phyloP scores from a whole-genome alignment of 768 basidiomycete genomes.

The Mycena olivaceomarginata region DNA sequence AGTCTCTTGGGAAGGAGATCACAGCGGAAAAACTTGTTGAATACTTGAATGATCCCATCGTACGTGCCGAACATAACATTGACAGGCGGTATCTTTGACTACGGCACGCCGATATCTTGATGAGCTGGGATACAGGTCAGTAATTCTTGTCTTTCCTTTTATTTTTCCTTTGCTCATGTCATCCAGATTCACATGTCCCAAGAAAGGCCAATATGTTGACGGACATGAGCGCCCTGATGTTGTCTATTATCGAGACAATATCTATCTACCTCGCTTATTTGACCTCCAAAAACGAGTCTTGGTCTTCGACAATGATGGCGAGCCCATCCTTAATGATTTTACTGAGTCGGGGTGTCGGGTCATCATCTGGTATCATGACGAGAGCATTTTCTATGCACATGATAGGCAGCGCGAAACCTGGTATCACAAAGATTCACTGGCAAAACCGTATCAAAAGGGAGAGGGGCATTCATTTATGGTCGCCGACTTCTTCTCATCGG shows the following conservation, averaged over 20 bases:
- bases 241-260: constrained; percentile 45
- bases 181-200: constrained; percentile 27
- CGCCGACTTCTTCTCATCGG: constrained; percentile 51
- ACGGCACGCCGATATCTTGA: constrained; percentile 37
- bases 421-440: constrained; percentile 19
- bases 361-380: background rate
- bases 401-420: background rate
- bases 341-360: constrained; percentile 11
- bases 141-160: background rate
- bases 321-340: constrained; percentile 4
- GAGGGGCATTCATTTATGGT: constrained; percentile 53
- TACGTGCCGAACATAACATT: constrained; percentile 26
- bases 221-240: constrained; percentile 35
- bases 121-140: constrained; percentile 30
- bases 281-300: constrained; percentile 6
- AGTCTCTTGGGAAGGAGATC: constrained; percentile 40
- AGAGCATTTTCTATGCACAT: background rate
- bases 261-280: constrained; percentile 43
- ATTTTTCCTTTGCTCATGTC: too few relatives aligned
- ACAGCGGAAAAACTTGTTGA: constrained; percentile 17
- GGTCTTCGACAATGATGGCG: constrained; percentile 28
- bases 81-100: constrained; percentile 3
- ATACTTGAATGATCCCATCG: constrained; percentile 17
- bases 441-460: constrained; percentile 49
- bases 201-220: constrained; percentile 48